phyloP scores from a whole-genome alignment of 2,329 filamentous ascomycete genomes.

The Talaromyces albobiverticillius region DNA sequence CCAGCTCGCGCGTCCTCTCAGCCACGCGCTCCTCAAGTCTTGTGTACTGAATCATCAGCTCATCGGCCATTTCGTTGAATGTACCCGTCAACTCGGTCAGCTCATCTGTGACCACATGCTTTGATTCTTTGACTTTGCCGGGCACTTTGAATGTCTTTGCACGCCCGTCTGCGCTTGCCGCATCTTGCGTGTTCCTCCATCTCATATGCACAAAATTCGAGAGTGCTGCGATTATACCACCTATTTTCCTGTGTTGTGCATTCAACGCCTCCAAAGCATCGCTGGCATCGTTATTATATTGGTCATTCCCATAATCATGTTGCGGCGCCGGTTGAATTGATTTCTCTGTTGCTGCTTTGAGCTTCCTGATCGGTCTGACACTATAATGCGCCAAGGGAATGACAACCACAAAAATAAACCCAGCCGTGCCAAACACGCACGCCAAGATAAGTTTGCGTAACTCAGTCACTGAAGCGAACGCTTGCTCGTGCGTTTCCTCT shows the following conservation, averaged over 20 bases:
- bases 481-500: slow-evolving; percentile 71
- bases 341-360: slow-evolving; percentile 72
- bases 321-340: slow-evolving; percentile 60
- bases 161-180: slow-evolving; percentile 10
- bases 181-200: slow-evolving; percentile 3
- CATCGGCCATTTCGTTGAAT: slow-evolving; percentile 93
- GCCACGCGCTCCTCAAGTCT: slow-evolving; percentile 80
- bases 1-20: slow-evolving; percentile 77
- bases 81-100: slow-evolving; percentile 76
- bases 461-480: slow-evolving; percentile 69
- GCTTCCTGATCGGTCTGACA: slow-evolving; percentile 72
- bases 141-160: slow-evolving; percentile 69
- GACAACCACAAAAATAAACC: slow-evolving; percentile 67
- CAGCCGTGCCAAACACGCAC: slow-evolving; percentile 80
- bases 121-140: slow-evolving; percentile 71
- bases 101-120: slow-evolving; percentile 77
- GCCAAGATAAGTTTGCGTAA: slow-evolving; percentile 78
- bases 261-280: neutral
- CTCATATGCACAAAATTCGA: neutral
- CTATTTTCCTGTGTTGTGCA: neutral
- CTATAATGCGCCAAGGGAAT: slow-evolving; percentile 79
- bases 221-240: neutral
- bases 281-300: neutral
- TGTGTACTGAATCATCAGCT: slow-evolving; percentile 81
- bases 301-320: slow-evolving; percentile 16